phyloP scores from a whole-genome alignment of 2,329 filamentous ascomycete species.

The Ascocoryne sarcoides region DNA sequence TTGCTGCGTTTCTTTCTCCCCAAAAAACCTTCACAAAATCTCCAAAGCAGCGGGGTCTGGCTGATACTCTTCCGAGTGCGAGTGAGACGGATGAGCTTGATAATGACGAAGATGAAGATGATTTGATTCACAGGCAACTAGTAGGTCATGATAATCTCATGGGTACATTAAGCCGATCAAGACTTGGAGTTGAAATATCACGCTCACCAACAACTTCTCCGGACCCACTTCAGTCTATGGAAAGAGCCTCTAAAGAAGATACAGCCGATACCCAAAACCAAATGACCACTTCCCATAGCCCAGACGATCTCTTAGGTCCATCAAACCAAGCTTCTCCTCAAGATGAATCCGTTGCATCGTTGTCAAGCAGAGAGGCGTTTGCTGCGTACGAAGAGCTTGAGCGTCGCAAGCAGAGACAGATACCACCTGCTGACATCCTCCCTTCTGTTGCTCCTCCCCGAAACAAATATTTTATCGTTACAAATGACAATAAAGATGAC shows the following conservation, averaged over 20 bases:
- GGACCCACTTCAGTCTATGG: not conserved
- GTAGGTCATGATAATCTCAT: not conserved
- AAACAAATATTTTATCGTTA: too few species aligned
- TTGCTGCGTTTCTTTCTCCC: conserved; percentile 2
- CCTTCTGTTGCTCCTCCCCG: too few species aligned
- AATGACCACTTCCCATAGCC: not conserved
- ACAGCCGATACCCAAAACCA: not conserved
- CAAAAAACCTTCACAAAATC: conserved; percentile 19
- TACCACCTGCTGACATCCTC: too few species aligned
- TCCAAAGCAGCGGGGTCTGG: conserved; percentile 11
- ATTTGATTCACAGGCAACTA: not conserved
- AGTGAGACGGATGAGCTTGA: not conserved
- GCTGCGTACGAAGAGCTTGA: not conserved
- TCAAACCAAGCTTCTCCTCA: not conserved
- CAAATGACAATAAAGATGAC: conserved; percentile 2
- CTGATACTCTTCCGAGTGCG: conserved; percentile 3
- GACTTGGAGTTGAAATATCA: not conserved
- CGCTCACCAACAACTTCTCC: not conserved
- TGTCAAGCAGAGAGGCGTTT: not conserved
- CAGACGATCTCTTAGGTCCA: not conserved
- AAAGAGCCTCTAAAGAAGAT: not conserved
- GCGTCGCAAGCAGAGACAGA: too few species aligned
- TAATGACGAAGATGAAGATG: not conserved
- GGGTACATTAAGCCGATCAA: not conserved
- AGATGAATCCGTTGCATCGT: not conserved